A percentile compares a stretch with the other conserved stretches of the same genome.
phyloP scores from a whole-genome alignment of 768 basidiomycete species.

The Leccinellum rugosiceps region DNA sequence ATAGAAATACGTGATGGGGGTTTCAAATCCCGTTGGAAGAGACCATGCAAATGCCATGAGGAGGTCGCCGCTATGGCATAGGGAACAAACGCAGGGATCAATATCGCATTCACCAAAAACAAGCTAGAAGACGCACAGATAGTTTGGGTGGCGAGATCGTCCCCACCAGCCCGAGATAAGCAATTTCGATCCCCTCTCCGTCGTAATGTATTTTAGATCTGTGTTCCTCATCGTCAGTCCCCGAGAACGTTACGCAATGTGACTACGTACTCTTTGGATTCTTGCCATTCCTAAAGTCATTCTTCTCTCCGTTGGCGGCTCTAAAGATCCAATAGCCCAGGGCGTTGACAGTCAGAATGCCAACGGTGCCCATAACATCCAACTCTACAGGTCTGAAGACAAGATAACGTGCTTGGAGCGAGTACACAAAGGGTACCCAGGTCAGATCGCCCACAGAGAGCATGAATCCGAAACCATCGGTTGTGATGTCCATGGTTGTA shows the following conservation, averaged over 20 bases:
- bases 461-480: conserved; percentile 99
- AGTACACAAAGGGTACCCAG: conserved; percentile 95
- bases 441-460: conserved; percentile 86
- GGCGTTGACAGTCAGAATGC: conserved; percentile 61
- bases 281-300: conserved; percentile 87
- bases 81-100: not conserved
- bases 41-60: conserved; percentile 93
- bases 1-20: conserved; percentile 96
- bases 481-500: conserved; percentile 96
- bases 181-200: conserved; percentile 83
- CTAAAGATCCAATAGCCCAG: conserved; percentile 92
- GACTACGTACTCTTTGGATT: conserved; percentile 80
- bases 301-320: conserved; percentile 86
- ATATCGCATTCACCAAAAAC: too few relatives aligned
- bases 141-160: conserved; percentile 87
- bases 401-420: conserved; percentile 90
- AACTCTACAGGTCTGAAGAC: conserved; percentile 86
- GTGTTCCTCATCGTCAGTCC: conserved; percentile 1
- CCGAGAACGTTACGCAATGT: not conserved
- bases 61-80: conserved; percentile 63
- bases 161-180: conserved; percentile 99
- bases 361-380: conserved; percentile 49
- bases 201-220: conserved; percentile 80
- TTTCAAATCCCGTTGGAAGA: conserved; percentile 85
- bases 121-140: conserved; percentile 49